Conservation (phyloP, 208 protist genomes). For the Tritrichomonas musculus region DNA sequence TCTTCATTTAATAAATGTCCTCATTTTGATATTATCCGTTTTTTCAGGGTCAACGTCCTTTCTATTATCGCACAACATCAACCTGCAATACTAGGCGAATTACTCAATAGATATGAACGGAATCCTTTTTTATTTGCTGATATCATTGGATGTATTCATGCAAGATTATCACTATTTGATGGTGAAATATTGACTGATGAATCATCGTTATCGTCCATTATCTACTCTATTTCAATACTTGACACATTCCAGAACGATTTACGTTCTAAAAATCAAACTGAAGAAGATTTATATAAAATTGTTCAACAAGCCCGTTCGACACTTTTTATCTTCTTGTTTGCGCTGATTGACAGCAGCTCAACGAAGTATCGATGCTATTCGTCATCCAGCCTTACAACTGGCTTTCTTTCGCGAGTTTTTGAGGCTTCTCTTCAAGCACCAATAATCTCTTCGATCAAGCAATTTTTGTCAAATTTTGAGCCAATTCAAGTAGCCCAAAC, state of each 20-base stretch:
- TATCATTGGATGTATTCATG: neutral
- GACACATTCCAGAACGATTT: neutral
- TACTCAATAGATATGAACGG: neutral
- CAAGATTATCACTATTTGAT: neutral
- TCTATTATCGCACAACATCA: neutral
- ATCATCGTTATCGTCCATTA: neutral
- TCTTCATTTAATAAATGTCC: neutral
- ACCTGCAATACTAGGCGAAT: neutral
- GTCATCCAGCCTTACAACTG: neutral
- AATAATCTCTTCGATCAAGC: neutral
- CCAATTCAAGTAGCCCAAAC: neutral
- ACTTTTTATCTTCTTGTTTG: neutral
- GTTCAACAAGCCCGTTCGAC: neutral
- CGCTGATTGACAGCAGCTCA: neutral
- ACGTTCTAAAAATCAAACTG: too few species aligned
- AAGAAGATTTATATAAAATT: neutral
- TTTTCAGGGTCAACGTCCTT: neutral
- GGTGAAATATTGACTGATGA: neutral
- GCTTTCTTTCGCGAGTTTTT: neutral
- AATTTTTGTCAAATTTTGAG: neutral
- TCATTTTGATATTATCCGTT: neutral
- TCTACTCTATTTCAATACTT: neutral
- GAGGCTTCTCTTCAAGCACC: neutral
- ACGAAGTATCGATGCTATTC: neutral
- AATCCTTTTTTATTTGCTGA: slow-evolving; percentile 30